Percentiles rank a stretch among this genome's conserved stretches.
Conservation (phyloP, 2,329 filamentous ascomycete species). For the Claviceps citrina region DNA sequence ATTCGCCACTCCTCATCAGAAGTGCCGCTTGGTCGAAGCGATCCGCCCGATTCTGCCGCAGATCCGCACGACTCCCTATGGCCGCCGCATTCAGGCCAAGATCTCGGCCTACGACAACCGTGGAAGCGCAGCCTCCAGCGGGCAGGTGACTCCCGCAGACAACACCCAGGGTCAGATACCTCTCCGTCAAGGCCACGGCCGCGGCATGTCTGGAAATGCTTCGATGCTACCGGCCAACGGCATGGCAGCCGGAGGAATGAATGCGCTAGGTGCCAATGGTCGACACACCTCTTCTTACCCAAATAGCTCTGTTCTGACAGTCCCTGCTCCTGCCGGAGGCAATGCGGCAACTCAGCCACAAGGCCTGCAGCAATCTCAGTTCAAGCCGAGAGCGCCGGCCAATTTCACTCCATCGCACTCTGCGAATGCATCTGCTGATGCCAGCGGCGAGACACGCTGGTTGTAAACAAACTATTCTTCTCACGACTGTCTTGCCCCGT, state of each 20-base stretch:
- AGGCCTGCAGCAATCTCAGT: constrained; percentile 12
- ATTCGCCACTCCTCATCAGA: constrained; percentile 58
- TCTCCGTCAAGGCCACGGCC: constrained; percentile 28
- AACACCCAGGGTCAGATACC: constrained; percentile 38
- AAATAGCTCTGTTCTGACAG: constrained; percentile 17
- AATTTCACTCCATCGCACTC: constrained; percentile 14
- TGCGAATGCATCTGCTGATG: constrained; percentile 14
- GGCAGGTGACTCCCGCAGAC: constrained; percentile 37
- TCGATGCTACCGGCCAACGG: constrained; percentile 20
- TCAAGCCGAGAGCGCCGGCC: constrained; percentile 14
- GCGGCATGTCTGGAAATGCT: constrained; percentile 26
- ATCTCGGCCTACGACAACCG: constrained; percentile 47
- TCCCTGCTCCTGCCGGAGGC: constrained; percentile 14
- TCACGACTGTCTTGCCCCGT: constrained; percentile 11
- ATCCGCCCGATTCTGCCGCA: constrained; percentile 73
- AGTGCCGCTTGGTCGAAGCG: constrained; percentile 61
- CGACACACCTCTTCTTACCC: constrained; percentile 22
- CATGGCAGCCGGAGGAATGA: constrained; percentile 12
- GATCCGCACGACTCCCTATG: constrained; percentile 84
- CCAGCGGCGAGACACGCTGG: constrained; percentile 22
- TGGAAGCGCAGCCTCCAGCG: constrained; percentile 27
- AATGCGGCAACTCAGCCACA: constrained; percentile 15
- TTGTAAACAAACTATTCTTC: constrained; percentile 18
- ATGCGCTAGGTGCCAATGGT: constrained; percentile 9
- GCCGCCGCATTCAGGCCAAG: constrained; percentile 84